These are phyloP conservation scores for Xylariaceae sp. DNA, from an alignment of 2,329 filamentous ascomycete species.

Conservation along the genomic window DNA sequence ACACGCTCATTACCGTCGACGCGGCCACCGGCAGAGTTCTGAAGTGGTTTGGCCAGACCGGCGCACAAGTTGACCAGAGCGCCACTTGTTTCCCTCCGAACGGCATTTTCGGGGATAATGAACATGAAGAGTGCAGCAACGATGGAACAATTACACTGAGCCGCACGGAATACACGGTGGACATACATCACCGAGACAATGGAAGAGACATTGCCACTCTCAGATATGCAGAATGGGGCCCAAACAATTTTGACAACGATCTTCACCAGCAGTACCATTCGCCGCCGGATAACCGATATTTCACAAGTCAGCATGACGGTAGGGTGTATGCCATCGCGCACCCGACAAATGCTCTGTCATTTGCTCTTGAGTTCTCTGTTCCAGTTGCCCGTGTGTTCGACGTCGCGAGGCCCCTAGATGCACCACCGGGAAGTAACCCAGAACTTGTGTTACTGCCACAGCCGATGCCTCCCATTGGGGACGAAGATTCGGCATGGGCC, in stretches of 20 bases:
- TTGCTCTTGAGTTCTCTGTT: slow-evolving; percentile 65
- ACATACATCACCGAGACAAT: slow-evolving; percentile 70
- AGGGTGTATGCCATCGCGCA: slow-evolving; percentile 77
- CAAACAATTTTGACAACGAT: slow-evolving; percentile 86
- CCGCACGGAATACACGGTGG: slow-evolving; percentile 83
- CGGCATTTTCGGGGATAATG: slow-evolving; percentile 57
- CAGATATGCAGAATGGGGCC: slow-evolving; percentile 89
- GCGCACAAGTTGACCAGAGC: slow-evolving; percentile 62
- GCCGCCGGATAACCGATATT: slow-evolving; percentile 82
- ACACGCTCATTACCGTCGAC: slow-evolving; percentile 82
- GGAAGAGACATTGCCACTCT: slow-evolving; percentile 80
- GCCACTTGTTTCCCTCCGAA: slow-evolving; percentile 72
- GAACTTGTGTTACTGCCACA: slow-evolving; percentile 84
- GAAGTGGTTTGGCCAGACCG: slow-evolving; percentile 76
- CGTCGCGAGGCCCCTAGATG: slow-evolving; percentile 68
- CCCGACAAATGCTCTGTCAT: slow-evolving; percentile 54
- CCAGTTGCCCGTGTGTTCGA: slow-evolving; percentile 89
- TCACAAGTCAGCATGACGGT: slow-evolving; percentile 83
- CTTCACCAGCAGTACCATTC: slow-evolving; percentile 75
- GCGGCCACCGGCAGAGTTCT: slow-evolving; percentile 77
- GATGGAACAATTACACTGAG: slow-evolving; percentile 78
- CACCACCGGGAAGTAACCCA: slow-evolving; percentile 59
- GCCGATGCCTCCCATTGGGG: slow-evolving; percentile 60
- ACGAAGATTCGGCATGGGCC: slow-evolving; percentile 47
- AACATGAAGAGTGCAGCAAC: slow-evolving; percentile 71